Conservation (phyloP, 495 filamentous ascomycete species). For the Friedmanniomyces endolithicus region DNA sequence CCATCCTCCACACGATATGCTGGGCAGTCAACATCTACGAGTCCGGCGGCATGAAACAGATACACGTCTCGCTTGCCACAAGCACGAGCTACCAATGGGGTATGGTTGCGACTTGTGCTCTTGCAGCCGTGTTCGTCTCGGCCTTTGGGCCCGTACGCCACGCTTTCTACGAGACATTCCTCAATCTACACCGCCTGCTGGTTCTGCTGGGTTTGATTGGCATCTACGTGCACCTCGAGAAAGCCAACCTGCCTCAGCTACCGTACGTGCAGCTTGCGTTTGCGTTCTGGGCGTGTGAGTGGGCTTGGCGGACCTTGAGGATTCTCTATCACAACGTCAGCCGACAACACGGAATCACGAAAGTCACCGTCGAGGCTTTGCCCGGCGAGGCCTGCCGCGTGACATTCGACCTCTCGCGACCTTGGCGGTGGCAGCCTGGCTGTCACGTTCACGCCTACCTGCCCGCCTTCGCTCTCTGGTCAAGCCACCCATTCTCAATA, state of each 20-base stretch:
- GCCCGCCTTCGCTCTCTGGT: constrained; percentile 38
- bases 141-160: constrained; percentile 43
- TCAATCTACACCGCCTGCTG: constrained; percentile 41
- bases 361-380: constrained; percentile 41
- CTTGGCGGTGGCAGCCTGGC: constrained; percentile 40
- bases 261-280: constrained; percentile 28
- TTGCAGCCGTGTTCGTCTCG: constrained; percentile 39
- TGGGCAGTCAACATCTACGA: constrained; percentile 45
- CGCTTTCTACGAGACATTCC: constrained; percentile 48
- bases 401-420: constrained; percentile 37
- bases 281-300: constrained; percentile 26
- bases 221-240: constrained; percentile 43
- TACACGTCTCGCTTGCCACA: constrained; percentile 12
- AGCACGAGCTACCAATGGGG: constrained; percentile 27
- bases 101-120: constrained; percentile 32
- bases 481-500: constrained; percentile 47
- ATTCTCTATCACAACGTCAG: constrained; percentile 28
- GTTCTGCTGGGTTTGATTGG: constrained; percentile 39
- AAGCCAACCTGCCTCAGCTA: constrained; percentile 31
- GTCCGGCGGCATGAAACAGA: constrained; percentile 17
- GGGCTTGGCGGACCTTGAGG: constrained; percentile 19
- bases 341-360: constrained; percentile 27
- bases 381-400: constrained; percentile 40
- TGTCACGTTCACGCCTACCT: constrained; percentile 48
- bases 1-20: constrained; percentile 58